These are phyloP conservation scores for Fusarium sambucinum DNA, from an alignment of 2,329 filamentous ascomycete species.

Conservation along the genomic window DNA sequence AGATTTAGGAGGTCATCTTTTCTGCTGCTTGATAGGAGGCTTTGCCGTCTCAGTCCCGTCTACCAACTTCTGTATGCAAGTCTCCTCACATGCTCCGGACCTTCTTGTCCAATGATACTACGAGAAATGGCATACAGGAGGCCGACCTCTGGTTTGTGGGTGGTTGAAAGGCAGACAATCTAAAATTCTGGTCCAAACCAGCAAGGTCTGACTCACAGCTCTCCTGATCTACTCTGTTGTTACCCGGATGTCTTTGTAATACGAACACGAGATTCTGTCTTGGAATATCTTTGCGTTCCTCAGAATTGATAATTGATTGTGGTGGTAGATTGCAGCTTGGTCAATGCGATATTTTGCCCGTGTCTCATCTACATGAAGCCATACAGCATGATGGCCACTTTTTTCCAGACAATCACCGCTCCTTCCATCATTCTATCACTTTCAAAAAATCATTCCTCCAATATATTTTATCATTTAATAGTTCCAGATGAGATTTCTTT, in stretches of 20 bases:
- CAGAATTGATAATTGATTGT: not conserved
- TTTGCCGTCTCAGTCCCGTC: not conserved
- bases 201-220: not conserved
- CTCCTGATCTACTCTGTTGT: not conserved
- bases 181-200: not conserved
- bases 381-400: not conserved
- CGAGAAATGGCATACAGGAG: not conserved
- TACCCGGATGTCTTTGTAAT: not conserved
- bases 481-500: too few relatives aligned
- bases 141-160: not conserved
- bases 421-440: too few relatives aligned
- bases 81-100: not conserved
- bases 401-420: not conserved
- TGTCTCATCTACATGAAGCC: not conserved
- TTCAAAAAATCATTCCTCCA: too few relatives aligned
- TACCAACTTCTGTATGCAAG: not conserved
- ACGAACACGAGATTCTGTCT: not conserved
- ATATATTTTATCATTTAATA: too few relatives aligned
- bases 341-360: not conserved
- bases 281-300: not conserved
- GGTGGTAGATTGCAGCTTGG: too few relatives aligned
- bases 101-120: too few relatives aligned
- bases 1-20: too few relatives aligned
- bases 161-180: not conserved
- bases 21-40: too few relatives aligned